These are phyloP conservation scores for Colletotrichum abscissum DNA, from an alignment of 2,329 filamentous ascomycete species.

Conservation along the genomic window DNA sequence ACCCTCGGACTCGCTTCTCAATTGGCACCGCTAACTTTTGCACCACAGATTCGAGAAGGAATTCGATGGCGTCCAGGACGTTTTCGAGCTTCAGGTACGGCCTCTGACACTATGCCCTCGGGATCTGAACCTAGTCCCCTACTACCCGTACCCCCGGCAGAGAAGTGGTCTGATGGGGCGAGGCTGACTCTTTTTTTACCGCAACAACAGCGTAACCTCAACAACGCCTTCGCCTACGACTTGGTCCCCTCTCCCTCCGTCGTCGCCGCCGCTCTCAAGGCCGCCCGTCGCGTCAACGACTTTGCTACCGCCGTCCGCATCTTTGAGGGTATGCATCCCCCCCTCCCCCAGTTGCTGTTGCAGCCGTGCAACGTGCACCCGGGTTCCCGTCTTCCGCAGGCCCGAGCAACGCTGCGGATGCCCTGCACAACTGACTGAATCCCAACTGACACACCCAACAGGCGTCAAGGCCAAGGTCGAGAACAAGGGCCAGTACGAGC, in stretches of 20 bases:
- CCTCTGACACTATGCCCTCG: constrained; percentile 11
- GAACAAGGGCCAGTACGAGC: constrained; percentile 96
- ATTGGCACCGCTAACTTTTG: constrained; percentile 21
- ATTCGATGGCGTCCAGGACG: constrained; percentile 96
- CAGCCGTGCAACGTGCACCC: constrained; percentile 7
- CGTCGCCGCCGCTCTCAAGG: constrained; percentile 89
- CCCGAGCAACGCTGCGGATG: background rate
- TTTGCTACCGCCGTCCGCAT: constrained; percentile 97
- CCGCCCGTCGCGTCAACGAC: constrained; percentile 96
- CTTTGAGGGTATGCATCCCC: constrained; percentile 84
- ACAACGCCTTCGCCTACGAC: constrained; percentile 99
- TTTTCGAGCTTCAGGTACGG: constrained; percentile 97
- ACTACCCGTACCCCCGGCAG: constrained; percentile 1
- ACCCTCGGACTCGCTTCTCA: background rate
- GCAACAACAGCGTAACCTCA: constrained; percentile 81
- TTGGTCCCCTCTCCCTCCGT: constrained; percentile 95
- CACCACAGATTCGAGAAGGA: constrained; percentile 94
- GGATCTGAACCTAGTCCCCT: constrained; percentile 24
- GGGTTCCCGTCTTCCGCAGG: background rate
- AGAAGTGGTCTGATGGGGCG: constrained; percentile 39
- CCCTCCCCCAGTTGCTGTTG: background rate
- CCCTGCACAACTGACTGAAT: background rate
- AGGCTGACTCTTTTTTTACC: constrained; percentile 24
- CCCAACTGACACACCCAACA: constrained; percentile 48
- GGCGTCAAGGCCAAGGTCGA: constrained; percentile 99